phyloP scores from a whole-genome alignment of 441 rosid genomes.

The Arabidopsis hybrid region DNA sequence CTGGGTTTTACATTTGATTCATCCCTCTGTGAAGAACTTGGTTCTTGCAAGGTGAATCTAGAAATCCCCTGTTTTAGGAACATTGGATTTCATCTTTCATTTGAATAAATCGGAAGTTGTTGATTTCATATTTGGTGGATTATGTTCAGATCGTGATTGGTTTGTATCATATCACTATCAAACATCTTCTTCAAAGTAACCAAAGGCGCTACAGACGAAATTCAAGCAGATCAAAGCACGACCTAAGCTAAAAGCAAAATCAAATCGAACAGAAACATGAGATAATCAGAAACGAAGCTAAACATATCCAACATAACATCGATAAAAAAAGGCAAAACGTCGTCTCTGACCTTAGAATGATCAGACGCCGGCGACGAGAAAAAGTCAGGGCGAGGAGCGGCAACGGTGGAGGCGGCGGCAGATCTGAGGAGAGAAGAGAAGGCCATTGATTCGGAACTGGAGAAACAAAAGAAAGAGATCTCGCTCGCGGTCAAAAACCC shows the following conservation, averaged over 20 bases:
- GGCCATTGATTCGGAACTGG: conserved; percentile 58
- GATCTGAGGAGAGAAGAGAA: conserved; percentile 74
- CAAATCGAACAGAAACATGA: conserved; percentile 13
- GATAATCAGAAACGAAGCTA: neutral
- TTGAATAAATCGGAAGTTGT: no score
- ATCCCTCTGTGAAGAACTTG: no score
- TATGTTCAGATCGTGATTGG: no score
- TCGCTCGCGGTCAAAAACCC: conserved; percentile 37
- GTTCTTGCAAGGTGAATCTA: no score
- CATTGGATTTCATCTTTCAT: no score
- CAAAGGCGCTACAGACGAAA: conserved; percentile 24
- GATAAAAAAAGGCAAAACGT: conserved; percentile 17
- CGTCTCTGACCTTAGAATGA: conserved; percentile 57
- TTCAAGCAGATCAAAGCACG: conserved; percentile 28
- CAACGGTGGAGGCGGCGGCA: conserved; percentile 51
- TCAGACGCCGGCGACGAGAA: conserved; percentile 50
- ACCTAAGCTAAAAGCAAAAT: conserved; percentile 4
- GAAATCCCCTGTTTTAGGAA: no score
- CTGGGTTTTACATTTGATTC: no score
- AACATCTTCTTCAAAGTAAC: conserved; percentile 1
- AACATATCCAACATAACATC: neutral
- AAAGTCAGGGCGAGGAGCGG: conserved; percentile 46
- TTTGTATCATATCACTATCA: no score
- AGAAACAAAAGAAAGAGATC: conserved; percentile 34
- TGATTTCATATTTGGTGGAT: no score